A percentile compares a stretch with the other conserved stretches of the same genome.
phyloP scores from a whole-genome alignment of 169 alveolate species.

The Plasmodium gallinaceum region DNA sequence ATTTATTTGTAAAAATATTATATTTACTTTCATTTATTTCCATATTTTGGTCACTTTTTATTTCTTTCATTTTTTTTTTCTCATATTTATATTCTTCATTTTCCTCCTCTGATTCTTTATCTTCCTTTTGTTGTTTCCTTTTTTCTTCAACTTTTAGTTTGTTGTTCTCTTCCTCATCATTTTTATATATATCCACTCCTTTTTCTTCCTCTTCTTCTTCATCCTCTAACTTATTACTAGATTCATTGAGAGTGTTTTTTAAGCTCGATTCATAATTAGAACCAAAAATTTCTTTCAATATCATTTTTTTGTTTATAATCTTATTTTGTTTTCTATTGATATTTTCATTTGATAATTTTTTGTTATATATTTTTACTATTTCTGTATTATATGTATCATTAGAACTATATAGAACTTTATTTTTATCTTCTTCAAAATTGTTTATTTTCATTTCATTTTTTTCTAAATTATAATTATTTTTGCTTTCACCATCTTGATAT shows the following conservation, averaged over 20 bases:
- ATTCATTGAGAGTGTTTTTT: slow-evolving; percentile 56
- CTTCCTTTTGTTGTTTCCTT: not conserved
- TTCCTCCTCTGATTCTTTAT: not conserved
- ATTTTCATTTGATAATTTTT: slow-evolving; percentile 31
- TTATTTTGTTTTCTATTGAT: slow-evolving; percentile 31
- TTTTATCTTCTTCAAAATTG: slow-evolving; percentile 15
- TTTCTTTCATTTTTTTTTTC: slow-evolving; percentile 1
- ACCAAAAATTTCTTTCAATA: slow-evolving; percentile 73
- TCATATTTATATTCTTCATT: slow-evolving; percentile 7
- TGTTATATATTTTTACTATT: slow-evolving; percentile 55
- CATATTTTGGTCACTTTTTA: not conserved
- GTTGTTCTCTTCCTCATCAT: not conserved
- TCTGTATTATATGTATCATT: slow-evolving; percentile 44
- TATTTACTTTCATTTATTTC: not conserved
- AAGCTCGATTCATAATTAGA: slow-evolving; percentile 75
- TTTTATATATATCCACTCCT: not conserved
- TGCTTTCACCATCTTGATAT: no score
- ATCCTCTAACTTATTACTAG: slow-evolving; percentile 28
- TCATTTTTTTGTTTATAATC: slow-evolving; percentile 73
- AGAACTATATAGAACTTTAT: slow-evolving; percentile 38
- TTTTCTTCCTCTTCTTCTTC: slow-evolving; percentile 14
- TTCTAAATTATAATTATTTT: slow-evolving; percentile 2
- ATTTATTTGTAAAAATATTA: slow-evolving; percentile 2
- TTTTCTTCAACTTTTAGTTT: not conserved
- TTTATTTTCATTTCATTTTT: slow-evolving; percentile 7